Percentiles rank a stretch among this genome's conserved stretches.
Conservation (phyloP, 2,329 filamentous ascomycete genomes). For the Paecilomyces sp. region DNA sequence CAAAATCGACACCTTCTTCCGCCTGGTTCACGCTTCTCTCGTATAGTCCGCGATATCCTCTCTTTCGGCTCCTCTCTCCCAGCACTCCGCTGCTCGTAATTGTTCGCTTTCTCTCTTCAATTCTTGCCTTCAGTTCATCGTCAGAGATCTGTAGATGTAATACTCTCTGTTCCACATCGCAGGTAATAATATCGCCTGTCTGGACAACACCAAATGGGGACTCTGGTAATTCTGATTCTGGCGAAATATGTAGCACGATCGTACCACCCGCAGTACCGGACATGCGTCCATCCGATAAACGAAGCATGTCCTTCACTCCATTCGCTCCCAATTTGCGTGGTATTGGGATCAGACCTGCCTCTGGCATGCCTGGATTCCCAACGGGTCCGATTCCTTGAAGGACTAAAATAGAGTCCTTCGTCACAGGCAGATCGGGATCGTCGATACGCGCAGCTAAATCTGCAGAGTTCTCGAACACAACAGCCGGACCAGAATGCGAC, state of each 20-base stretch:
- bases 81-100: constrained; percentile 7
- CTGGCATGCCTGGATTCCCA: constrained; percentile 48
- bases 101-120: constrained; percentile 22
- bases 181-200: constrained; percentile 43
- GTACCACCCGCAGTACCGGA: constrained; percentile 50
- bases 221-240: constrained; percentile 42
- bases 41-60: constrained; percentile 36
- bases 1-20: constrained; percentile 35
- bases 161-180: constrained; percentile 36
- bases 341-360: constrained; percentile 46
- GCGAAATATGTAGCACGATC: constrained; percentile 48
- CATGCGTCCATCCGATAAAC: constrained; percentile 50
- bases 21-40: constrained; percentile 37
- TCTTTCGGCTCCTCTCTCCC: constrained; percentile 17
- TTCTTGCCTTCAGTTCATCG: constrained; percentile 32
- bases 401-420: constrained; percentile 39
- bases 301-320: constrained; percentile 48
- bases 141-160: constrained; percentile 37
- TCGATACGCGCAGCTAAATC: constrained; percentile 43
- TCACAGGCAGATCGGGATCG: constrained; percentile 37
- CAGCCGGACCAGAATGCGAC: constrained; percentile 37
- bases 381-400: constrained; percentile 45
- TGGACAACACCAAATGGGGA: constrained; percentile 43
- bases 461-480: constrained; percentile 43
- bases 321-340: constrained; percentile 41